These are phyloP conservation scores for Diaporthe capsici DNA, from an alignment of 2,329 filamentous ascomycete genomes.

Conservation along the genomic window DNA sequence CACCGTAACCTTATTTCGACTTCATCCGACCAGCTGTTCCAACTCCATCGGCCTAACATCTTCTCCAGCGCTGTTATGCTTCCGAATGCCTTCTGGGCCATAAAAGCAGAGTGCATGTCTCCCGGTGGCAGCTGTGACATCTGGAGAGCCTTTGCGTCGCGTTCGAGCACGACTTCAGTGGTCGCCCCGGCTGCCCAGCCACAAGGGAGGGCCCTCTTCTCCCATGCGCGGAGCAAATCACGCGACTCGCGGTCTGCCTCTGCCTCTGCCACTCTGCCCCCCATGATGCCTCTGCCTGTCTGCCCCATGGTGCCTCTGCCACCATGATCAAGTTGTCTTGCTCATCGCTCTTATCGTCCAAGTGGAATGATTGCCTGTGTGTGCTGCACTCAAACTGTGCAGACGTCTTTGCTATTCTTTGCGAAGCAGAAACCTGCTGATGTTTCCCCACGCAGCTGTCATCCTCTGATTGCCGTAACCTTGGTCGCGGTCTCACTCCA, in stretches of 20 bases:
- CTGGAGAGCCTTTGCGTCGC: not conserved
- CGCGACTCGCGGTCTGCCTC: constrained; percentile 3
- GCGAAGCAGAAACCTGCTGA: not conserved
- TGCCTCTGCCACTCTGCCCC: not conserved
- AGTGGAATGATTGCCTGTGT: not conserved
- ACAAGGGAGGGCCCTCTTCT: not conserved
- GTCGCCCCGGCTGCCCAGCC: not conserved
- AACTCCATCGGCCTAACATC: not conserved
- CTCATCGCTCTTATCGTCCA: constrained; percentile 23
- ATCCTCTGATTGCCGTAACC: not conserved
- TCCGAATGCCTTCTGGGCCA: not conserved
- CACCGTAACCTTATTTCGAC: constrained; percentile 30
- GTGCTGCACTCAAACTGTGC: not conserved
- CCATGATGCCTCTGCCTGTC: not conserved
- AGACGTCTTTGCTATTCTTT: not conserved
- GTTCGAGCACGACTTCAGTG: not conserved
- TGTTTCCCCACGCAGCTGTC: not conserved
- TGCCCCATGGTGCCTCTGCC: not conserved
- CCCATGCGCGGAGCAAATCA: constrained; percentile 25
- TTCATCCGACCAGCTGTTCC: not conserved
- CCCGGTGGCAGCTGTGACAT: not conserved
- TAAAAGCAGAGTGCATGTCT: not conserved
- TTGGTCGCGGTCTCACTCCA: constrained; percentile 8
- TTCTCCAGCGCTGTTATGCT: not conserved
- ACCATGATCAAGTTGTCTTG: not conserved